Evolutionary conservation across 129 eudicot species (phyloP), one percentile per base, ranked within the genome.

Genomic region (Artemisia argyi): DNA sequence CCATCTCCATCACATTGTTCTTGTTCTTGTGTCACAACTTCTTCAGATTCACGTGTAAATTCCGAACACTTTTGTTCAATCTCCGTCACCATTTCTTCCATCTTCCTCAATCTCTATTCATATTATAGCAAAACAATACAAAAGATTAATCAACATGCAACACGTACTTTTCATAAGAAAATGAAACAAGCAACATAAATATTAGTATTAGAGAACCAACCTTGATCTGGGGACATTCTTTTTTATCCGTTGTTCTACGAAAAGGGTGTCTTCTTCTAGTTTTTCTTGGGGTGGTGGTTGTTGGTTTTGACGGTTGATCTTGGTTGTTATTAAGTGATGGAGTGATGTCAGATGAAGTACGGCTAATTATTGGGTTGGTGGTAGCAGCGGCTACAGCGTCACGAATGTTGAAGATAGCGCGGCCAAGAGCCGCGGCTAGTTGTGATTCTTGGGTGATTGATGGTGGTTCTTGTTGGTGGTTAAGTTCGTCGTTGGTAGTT

Each of bases 231-330:
- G 68, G 68, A 46, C 47, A 44, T 22, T 72, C 68, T 14, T 24
- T 51, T 59, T 57, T 24, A 22, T 52, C 57, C 7, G 18, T 52
- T 3, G 58, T 59, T 67, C 59, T 46, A 57, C 30, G 68, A 59
- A 59, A 67, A 22, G 68, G 47, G 58, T 24, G 13, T 39, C 35
- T 52, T 71, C 75, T 71, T 55, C 30, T 68, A 7, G 46, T 39
- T 39, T 39, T 39, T 39, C 46, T 39, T 39, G 46, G 46, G 7
- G 5, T 7, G 20, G 11, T 9, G 72, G 44, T 22, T 39, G 55
- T 20, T 20, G 22, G 24, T 71, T 16, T 13, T 28, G 32, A 51
- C 46, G 46, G 46, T 39, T 39, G 46, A 39, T 39, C 46, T 39
- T 39, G 46, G 46, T 39, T 39, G 46, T 39, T 39, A 69, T 53